Percentiles rank a stretch among this genome's conserved stretches.
These are phyloP conservation scores for Arthrobotrys pseudoclavata DNA, from an alignment of 2,329 filamentous ascomycete genomes.

Conservation along the genomic window DNA sequence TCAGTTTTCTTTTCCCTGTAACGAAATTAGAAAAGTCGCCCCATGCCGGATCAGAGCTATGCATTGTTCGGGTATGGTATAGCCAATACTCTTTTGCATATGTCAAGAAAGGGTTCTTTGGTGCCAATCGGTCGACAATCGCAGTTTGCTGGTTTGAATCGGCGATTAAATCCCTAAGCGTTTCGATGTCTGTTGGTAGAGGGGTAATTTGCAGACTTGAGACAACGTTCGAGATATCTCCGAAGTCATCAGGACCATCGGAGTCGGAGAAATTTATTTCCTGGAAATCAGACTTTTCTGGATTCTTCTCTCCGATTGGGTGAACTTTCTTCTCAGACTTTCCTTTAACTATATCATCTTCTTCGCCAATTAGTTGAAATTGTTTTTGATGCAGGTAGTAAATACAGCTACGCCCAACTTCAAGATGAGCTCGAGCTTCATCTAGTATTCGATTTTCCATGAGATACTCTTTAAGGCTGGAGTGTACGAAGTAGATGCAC, in stretches of 20 bases:
- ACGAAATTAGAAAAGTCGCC: neutral
- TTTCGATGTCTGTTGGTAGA: slow-evolving; percentile 9
- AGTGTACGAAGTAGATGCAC: slow-evolving; percentile 11
- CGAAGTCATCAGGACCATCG: neutral
- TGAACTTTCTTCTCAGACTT: neutral
- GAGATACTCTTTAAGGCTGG: slow-evolving; percentile 16
- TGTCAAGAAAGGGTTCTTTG: neutral
- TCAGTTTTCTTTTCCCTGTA: neutral
- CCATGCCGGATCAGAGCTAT: slow-evolving; percentile 23
- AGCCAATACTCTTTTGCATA: slow-evolving; percentile 23
- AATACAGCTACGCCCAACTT: slow-evolving; percentile 8
- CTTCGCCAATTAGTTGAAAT: neutral
- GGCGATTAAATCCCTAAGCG: neutral
- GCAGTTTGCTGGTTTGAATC: neutral
- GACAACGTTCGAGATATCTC: neutral
- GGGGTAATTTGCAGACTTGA: neutral
- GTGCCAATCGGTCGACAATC: neutral
- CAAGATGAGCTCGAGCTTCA: slow-evolving; percentile 8
- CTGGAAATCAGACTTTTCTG: neutral
- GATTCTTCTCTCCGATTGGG: neutral
- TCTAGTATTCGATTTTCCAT: slow-evolving; percentile 14
- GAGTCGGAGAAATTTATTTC: neutral
- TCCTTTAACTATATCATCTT: neutral
- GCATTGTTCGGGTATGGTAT: slow-evolving; percentile 25
- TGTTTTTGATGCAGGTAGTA: slow-evolving; percentile 2